These are phyloP conservation scores for Skeletonema menzelii DNA, from an alignment of 108 stramenopile genomes.

Conservation along the genomic window DNA sequence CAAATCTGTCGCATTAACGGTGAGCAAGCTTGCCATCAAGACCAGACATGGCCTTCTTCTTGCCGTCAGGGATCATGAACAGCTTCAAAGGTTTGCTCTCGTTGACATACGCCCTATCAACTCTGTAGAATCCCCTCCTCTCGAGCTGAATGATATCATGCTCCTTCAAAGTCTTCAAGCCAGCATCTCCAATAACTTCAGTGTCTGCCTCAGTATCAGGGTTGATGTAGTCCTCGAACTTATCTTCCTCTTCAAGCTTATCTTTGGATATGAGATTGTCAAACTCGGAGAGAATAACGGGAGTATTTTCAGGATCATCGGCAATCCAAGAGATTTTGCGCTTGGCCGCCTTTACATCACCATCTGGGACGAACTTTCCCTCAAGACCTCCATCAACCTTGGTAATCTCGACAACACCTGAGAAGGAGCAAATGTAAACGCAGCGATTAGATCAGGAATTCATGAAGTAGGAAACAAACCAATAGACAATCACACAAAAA, in stretches of 20 bases:
- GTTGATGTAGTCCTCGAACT: conserved; percentile 95
- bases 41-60: conserved; percentile 95
- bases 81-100: conserved; percentile 85
- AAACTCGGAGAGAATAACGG: conserved; percentile 88
- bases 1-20: conserved; percentile 48
- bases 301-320: conserved; percentile 46
- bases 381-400: conserved; percentile 82
- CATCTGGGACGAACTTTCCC: conserved; percentile 78
- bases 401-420: conserved; percentile 84
- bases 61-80: conserved; percentile 98
- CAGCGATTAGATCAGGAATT: not conserved
- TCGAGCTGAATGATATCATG: conserved; percentile 97
- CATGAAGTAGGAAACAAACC: not conserved
- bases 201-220: conserved; percentile 84
- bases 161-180: conserved; percentile 73
- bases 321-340: conserved; percentile 95
- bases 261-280: conserved; percentile 97
- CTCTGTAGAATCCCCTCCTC: conserved; percentile 96
- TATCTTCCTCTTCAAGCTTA: conserved; percentile 94
- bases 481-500: not conserved
- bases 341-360: conserved; percentile 93
- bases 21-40: conserved; percentile 86
- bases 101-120: conserved; percentile 85
- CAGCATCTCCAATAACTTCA: conserved; percentile 81
- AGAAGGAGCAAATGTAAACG: not conserved